These are phyloP conservation scores for Prunus mume DNA, from an alignment of 306 rosid genomes.

Conservation along the genomic window DNA sequence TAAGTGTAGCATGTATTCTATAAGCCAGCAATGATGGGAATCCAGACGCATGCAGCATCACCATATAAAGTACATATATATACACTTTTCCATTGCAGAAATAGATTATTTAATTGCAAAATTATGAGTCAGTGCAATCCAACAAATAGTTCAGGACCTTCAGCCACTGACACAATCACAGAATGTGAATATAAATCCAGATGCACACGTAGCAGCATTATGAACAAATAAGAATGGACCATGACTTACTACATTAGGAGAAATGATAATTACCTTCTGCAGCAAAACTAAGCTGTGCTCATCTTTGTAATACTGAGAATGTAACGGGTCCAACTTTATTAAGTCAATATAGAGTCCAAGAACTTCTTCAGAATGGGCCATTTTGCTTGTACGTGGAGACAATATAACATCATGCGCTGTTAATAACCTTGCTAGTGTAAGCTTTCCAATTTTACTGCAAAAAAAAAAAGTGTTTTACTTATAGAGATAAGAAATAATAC, in stretches of 20 bases:
- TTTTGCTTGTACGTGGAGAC: slow-evolving; percentile 39
- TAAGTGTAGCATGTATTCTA: neutral
- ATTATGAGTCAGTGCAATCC: neutral
- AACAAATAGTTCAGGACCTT: neutral
- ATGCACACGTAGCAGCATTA: neutral
- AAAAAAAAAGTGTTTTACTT: slow-evolving; percentile 2
- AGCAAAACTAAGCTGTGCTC: slow-evolving; percentile 41
- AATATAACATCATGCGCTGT: slow-evolving; percentile 56
- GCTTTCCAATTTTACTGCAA: slow-evolving; percentile 89
- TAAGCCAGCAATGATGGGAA: neutral
- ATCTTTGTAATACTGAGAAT: slow-evolving; percentile 66
- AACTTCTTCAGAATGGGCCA: slow-evolving; percentile 51
- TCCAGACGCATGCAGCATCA: neutral
- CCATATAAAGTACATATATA: neutral
- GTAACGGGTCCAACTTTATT: slow-evolving; percentile 58
- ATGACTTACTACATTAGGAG: slow-evolving; percentile 21
- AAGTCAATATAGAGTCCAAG: slow-evolving; percentile 68
- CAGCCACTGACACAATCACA: neutral
- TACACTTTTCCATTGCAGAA: neutral
- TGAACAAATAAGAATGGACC: neutral
- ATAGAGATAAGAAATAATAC: slow-evolving; percentile 6
- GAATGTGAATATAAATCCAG: neutral
- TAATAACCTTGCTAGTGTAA: slow-evolving; percentile 82
- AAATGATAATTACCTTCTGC: slow-evolving; percentile 38
- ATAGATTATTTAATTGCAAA: neutral